Conservation (phyloP, 2,329 filamentous ascomycete species). For the Colletotrichum eleusines region DNA sequence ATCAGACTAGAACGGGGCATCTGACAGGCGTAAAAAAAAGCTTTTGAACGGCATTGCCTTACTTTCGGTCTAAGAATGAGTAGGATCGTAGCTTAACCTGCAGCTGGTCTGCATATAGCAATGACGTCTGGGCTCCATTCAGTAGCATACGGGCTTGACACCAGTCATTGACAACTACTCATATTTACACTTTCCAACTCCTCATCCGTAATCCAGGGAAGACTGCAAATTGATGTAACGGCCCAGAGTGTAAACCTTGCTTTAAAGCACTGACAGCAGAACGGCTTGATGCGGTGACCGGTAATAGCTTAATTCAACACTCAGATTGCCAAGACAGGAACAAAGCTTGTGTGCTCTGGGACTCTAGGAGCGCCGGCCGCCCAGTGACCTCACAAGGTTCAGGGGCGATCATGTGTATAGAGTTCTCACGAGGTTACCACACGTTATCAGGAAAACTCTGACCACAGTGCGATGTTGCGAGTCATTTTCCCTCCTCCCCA, state of each 20-base stretch:
- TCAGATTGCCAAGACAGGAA: background rate
- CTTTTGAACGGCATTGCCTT: background rate
- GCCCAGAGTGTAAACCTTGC: background rate
- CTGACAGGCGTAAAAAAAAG: background rate
- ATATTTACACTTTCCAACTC: background rate
- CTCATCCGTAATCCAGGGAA: no score
- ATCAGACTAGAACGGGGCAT: background rate
- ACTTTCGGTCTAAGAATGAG: background rate
- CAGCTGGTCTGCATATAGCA: no score
- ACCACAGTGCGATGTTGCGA: background rate
- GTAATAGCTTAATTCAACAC: background rate
- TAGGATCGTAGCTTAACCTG: background rate
- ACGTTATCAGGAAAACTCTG: background rate
- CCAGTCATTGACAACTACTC: background rate
- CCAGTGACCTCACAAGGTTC: background rate
- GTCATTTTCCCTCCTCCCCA: fast-evolving
- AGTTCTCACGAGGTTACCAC: background rate
- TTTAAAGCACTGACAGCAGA: background rate
- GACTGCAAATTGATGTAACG: background rate
- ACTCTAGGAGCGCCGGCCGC: background rate
- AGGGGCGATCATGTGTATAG: background rate
- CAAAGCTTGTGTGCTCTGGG: slow-evolving; percentile 2
- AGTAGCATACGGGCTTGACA: background rate
- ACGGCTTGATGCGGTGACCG: background rate
- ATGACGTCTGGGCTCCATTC: background rate